phyloP scores from a whole-genome alignment of 306 rosid species.

The Cucurbita ficifolia region DNA sequence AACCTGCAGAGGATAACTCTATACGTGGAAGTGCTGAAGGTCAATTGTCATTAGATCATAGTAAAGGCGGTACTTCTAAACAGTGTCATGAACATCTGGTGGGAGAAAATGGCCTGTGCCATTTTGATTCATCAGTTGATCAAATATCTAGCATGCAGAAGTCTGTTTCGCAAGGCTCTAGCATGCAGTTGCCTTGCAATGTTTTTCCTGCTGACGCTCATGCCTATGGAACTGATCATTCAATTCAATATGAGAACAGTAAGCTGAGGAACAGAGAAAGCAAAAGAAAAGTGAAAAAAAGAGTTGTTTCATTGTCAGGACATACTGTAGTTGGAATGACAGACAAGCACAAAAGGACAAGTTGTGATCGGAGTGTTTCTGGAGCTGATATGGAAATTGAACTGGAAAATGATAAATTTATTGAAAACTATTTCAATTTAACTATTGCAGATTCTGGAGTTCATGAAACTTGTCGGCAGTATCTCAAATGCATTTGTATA shows the following conservation, averaged over 20 bases:
- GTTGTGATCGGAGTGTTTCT: constrained; percentile 17
- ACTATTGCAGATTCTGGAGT: constrained; percentile 44
- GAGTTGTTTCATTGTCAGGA: constrained; percentile 35
- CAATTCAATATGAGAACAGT: constrained; percentile 24
- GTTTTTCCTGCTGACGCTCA: constrained; percentile 26
- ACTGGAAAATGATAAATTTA: constrained; percentile 22
- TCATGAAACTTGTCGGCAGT: constrained; percentile 47
- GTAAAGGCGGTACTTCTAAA: constrained; percentile 19
- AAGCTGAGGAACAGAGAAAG: constrained; percentile 31
- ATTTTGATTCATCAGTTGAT: constrained; percentile 18
- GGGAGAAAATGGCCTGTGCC: constrained; percentile 32
- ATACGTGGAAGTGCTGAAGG: constrained; percentile 23
- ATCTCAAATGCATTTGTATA: constrained; percentile 38
- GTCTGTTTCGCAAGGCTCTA: neutral
- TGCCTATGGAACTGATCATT: constrained; percentile 10
- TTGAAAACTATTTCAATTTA: constrained; percentile 48
- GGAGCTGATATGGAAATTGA: constrained; percentile 19
- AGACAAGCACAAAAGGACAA: constrained; percentile 12
- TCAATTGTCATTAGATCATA: constrained; percentile 15
- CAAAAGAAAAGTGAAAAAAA: constrained; percentile 48
- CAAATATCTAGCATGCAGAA: constrained; percentile 17
- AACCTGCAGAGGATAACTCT: constrained; percentile 15
- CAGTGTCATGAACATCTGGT: constrained; percentile 16
- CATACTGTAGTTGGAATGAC: constrained; percentile 21
- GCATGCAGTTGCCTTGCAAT: neutral